phyloP scores from a whole-genome alignment of 768 basidiomycete species.

The Neoboletus subvelutipes region DNA sequence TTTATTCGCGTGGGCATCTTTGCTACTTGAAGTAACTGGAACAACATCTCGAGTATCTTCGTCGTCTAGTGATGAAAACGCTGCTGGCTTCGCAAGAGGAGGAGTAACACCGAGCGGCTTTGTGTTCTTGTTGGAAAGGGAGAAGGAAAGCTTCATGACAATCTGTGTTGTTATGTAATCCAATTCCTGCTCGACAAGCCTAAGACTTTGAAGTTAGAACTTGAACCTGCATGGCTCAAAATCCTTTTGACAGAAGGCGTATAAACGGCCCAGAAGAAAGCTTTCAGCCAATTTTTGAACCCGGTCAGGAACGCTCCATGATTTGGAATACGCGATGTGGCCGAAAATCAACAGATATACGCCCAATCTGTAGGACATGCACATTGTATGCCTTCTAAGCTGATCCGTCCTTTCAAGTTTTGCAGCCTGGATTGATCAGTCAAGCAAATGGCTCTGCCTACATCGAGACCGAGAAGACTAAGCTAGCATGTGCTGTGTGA shows the following conservation, averaged over 20 bases:
- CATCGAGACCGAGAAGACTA: slow-evolving; percentile 88
- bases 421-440: slow-evolving; percentile 85
- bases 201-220: slow-evolving; percentile 13
- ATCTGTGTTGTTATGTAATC: slow-evolving; percentile 23
- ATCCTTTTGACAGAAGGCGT: slow-evolving; percentile 78
- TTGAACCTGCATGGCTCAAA: slow-evolving; percentile 46
- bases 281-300: slow-evolving; percentile 57
- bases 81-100: slow-evolving; percentile 57
- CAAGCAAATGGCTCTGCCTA: slow-evolving; percentile 98
- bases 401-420: slow-evolving; percentile 48
- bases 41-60: slow-evolving; percentile 55
- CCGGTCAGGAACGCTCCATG: slow-evolving; percentile 31
- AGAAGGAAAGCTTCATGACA: slow-evolving; percentile 88
- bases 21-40: slow-evolving; percentile 43
- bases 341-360: slow-evolving; percentile 61
- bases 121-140: slow-evolving; percentile 54
- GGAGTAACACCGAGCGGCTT: slow-evolving; percentile 56
- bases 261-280: slow-evolving; percentile 91
- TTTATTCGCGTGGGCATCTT: slow-evolving; percentile 48
- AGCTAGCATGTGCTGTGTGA: slow-evolving; percentile 95
- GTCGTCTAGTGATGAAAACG: slow-evolving; percentile 64
- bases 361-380: slow-evolving; percentile 76
- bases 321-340: slow-evolving; percentile 40
- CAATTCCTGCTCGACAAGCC: not conserved
- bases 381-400: not conserved